Base-by-base conservation (phyloP, 345 rosid species). In the Triadica sebifera region DNA sequence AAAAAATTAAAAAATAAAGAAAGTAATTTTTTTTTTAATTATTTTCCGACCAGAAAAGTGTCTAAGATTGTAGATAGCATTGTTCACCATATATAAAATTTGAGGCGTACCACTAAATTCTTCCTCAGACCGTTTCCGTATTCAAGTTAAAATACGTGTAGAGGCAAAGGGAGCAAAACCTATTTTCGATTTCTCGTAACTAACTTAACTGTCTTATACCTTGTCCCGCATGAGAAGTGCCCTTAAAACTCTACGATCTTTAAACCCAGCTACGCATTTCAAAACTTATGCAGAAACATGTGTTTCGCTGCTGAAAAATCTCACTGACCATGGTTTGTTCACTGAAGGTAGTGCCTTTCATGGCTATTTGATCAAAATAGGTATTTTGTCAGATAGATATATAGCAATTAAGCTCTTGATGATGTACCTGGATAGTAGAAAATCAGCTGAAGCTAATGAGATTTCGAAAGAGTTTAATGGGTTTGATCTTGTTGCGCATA, bases 331-430 rank as follows among this genome's bases (percentile, higher is more conserved):
- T 59, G 74, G 84, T 66, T 71, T 74, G 25, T 64, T 84, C 76
- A 24, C 59, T 20, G 77, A 81, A 63, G 93, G 86, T 47, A 69
- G 70, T 15, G 77, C 57, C 50, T 75, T 89, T 46, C 93, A 89
- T 78, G 78, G 81, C 62, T 87, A 75, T 72, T 55, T 89, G 46
- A 25, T 87, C 78, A 89, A 87, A 65, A 69, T 34, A 49, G 90
- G 93, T 50, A 13, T 79, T 49, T 84, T 79, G 7, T 64, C 83
- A 0, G 87, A 89, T 73, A 72, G 85, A 73, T 83, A 45, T 60
- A 51, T 87, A 66, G 79, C 88, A 22, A 59, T 84, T 12, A 89
- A 81, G 75, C 87, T 89, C 38, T 81, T 89, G 77, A 77, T 82
- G 12, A 72, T 89, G 88, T 87, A 89, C 71, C 70, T 89, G 24